Evolutionary conservation across 2,329 filamentous ascomycete species (phyloP).

Genomic region (Plectosphaerella cucumerina): DNA sequence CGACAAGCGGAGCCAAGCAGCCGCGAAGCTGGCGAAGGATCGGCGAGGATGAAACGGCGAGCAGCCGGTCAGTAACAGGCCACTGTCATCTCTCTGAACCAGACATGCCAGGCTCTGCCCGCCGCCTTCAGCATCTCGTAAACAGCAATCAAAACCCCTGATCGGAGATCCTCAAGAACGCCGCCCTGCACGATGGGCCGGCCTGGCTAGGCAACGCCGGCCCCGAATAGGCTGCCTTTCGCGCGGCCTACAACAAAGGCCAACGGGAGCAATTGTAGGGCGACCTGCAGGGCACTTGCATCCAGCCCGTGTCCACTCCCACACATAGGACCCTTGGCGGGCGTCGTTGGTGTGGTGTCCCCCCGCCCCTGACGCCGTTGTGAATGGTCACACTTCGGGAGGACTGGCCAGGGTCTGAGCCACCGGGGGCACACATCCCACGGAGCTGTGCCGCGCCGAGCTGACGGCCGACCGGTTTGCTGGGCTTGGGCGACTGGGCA

Average conservation of each 20-base stretch:
- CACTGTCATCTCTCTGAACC: too few relatives aligned
- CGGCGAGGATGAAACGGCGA: too few relatives aligned
- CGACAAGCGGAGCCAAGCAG: too few relatives aligned
- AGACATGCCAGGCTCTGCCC: too few relatives aligned
- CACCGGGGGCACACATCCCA: background rate
- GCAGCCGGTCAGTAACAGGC: too few relatives aligned
- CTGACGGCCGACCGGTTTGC: background rate
- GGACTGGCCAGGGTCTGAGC: slow-evolving; percentile 1
- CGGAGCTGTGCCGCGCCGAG: slow-evolving; percentile 1
- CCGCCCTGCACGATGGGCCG: background rate
- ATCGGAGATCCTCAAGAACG: background rate
- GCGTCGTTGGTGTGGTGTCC: background rate
- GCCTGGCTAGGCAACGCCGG: background rate
- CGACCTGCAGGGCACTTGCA: background rate
- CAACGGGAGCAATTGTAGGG: too few relatives aligned
- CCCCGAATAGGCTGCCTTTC: background rate
- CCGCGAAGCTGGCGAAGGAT: too few relatives aligned
- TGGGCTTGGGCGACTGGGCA: background rate
- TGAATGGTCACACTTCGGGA: background rate
- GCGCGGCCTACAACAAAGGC: background rate
- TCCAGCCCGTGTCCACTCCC: background rate
- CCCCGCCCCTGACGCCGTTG: background rate
- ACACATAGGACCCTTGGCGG: slow-evolving; percentile 1
- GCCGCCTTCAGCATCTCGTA: background rate
- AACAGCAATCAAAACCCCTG: background rate